Evolutionary conservation across 1,139 yeast species (phyloP).

Genomic region (Taphrina confusa): DNA sequence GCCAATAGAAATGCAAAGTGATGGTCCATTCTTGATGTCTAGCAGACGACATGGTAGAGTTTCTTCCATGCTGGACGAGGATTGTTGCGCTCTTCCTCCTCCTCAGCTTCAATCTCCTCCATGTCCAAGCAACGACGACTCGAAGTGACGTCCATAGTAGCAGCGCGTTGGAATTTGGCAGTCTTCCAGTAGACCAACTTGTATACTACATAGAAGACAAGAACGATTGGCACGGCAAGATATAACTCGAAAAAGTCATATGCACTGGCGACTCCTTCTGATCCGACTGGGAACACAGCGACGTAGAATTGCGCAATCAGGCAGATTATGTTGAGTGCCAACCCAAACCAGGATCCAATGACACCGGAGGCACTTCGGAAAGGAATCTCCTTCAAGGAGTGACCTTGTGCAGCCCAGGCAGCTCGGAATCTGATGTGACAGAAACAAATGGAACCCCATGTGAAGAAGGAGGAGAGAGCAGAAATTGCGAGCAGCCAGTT

Average conservation of each 20-base stretch:
- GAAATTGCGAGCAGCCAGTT: slow-evolving; percentile 77
- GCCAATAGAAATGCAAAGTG: too few relatives aligned
- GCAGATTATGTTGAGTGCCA: slow-evolving; percentile 59
- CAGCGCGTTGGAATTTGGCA: slow-evolving; percentile 11
- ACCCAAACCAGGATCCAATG: slow-evolving; percentile 69
- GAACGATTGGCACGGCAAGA: slow-evolving; percentile 56
- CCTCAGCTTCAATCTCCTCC: slow-evolving; percentile 29
- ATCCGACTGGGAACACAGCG: slow-evolving; percentile 68
- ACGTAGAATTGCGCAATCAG: slow-evolving; percentile 79
- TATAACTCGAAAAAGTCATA: slow-evolving; percentile 55
- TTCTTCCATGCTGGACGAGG: slow-evolving; percentile 25
- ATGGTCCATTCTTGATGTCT: too few relatives aligned
- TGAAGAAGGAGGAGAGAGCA: slow-evolving; percentile 74
- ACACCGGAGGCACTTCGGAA: slow-evolving; percentile 71
- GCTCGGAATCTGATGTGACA: slow-evolving; percentile 77
- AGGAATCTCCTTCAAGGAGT: slow-evolving; percentile 64
- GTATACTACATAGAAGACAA: slow-evolving; percentile 55
- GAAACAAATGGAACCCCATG: slow-evolving; percentile 74
- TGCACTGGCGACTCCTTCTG: slow-evolving; percentile 38
- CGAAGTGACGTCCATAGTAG: slow-evolving; percentile 31
- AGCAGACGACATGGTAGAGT: slow-evolving; percentile 16
- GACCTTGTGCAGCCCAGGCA: slow-evolving; percentile 67
- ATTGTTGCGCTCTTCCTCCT: slow-evolving; percentile 10
- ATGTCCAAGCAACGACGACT: slow-evolving; percentile 19
- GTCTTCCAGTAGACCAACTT: slow-evolving; percentile 44